Evolutionary conservation across 2,329 filamentous ascomycete genomes (phyloP).

Genomic region (Tolypocladium pustulatum): DNA sequence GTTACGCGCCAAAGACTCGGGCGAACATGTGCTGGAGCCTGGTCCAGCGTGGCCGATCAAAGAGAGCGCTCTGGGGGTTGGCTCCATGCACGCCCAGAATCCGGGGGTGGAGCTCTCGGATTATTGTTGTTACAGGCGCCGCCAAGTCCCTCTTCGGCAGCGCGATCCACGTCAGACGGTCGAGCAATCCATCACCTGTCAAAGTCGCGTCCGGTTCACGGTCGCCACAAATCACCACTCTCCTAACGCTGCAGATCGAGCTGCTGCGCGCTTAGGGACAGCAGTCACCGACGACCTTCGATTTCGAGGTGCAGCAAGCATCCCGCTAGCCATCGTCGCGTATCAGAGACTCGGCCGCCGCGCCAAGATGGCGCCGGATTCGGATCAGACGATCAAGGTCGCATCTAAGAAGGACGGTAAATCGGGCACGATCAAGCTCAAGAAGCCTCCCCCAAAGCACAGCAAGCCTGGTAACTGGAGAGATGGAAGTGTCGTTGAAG

Average conservation of each 20-base stretch:
- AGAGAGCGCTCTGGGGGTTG: too few relatives aligned
- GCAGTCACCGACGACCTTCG: background rate
- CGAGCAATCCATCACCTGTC: background rate
- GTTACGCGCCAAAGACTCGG: too few relatives aligned
- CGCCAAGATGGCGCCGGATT: slow-evolving; percentile 3
- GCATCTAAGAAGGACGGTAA: slow-evolving; percentile 44
- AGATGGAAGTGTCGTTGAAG: slow-evolving; percentile 53
- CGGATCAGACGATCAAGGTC: slow-evolving; percentile 53
- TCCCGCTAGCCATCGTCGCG: background rate
- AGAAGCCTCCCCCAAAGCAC: slow-evolving; percentile 51
- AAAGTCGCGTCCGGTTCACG: background rate
- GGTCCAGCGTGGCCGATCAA: too few relatives aligned
- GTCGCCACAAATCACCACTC: background rate
- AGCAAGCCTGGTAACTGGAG: slow-evolving; percentile 62
- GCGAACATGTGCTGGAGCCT: too few relatives aligned
- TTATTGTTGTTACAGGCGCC: slow-evolving; percentile 2
- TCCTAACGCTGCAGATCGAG: too few relatives aligned
- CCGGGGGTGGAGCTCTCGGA: slow-evolving; percentile 4
- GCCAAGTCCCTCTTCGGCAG: background rate
- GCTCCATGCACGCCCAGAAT: background rate
- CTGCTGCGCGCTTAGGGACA: too few relatives aligned
- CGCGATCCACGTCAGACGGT: background rate
- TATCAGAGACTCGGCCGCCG: background rate
- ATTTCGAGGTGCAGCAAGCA: background rate
- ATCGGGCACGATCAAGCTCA: slow-evolving; percentile 49